Conservation (phyloP, 345 rosid species). For the Sapria himalayana region DNA sequence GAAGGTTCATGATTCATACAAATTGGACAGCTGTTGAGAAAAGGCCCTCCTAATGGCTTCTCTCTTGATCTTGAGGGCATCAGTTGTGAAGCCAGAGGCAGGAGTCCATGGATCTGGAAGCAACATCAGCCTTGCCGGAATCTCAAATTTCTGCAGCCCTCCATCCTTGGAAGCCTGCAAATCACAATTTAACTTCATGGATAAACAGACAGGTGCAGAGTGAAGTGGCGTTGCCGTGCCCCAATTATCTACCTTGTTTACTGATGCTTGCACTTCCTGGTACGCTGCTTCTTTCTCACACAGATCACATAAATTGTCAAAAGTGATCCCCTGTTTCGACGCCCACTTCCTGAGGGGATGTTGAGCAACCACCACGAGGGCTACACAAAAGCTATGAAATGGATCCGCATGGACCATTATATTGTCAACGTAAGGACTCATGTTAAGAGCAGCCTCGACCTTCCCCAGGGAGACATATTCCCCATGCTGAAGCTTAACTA, state of each 20-base stretch:
- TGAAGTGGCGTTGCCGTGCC: too few species aligned
- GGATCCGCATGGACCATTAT: constrained; percentile 92
- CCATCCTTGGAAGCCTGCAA: constrained; percentile 56
- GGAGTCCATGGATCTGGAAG: constrained; percentile 82
- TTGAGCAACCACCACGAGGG: constrained; percentile 62
- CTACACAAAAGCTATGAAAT: constrained; percentile 74
- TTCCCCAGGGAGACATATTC: constrained; percentile 96
- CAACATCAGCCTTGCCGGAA: constrained; percentile 70
- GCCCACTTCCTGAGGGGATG: constrained; percentile 65
- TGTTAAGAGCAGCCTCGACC: constrained; percentile 77
- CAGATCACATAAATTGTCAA: constrained; percentile 28
- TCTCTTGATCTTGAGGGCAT: constrained; percentile 88
- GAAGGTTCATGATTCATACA: constrained; percentile 23
- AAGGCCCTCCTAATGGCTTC: constrained; percentile 52
- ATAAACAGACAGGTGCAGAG: too few species aligned
- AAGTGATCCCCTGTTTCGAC: constrained; percentile 36
- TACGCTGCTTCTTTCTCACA: constrained; percentile 39
- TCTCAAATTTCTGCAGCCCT: constrained; percentile 70
- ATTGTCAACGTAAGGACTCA: constrained; percentile 57
- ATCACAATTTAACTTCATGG: too few species aligned
- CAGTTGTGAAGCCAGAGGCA: constrained; percentile 79
- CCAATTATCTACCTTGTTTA: constrained; percentile 36
- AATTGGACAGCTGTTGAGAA: constrained; percentile 47
- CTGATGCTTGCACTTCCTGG: constrained; percentile 68
- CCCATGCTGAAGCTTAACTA: constrained; percentile 94